These are phyloP conservation scores for Saturnispora galanensis DNA, from an alignment of 805 yeast species.

Conservation along the genomic window DNA sequence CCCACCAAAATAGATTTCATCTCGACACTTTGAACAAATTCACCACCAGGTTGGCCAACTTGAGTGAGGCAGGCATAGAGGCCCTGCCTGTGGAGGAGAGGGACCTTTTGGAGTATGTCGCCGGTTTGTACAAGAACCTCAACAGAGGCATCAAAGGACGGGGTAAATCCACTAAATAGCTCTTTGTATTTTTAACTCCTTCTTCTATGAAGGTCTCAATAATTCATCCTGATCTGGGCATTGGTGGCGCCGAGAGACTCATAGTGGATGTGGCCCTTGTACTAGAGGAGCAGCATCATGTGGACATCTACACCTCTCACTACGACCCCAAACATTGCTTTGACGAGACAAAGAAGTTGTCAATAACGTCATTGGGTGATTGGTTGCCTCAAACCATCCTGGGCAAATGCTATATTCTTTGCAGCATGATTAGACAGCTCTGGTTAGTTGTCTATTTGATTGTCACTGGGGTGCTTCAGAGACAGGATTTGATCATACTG, in stretches of 20 bases:
- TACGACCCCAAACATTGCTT: conserved; percentile 83
- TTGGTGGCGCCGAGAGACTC: conserved; percentile 96
- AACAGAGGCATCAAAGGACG: conserved; percentile 90
- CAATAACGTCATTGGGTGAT: conserved; percentile 74
- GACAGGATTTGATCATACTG: conserved; percentile 66
- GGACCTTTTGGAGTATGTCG: conserved; percentile 66
- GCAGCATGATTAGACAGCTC: conserved; percentile 77
- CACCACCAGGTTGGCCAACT: conserved; percentile 57
- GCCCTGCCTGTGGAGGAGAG: conserved; percentile 51
- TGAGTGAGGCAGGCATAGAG: conserved; percentile 34
- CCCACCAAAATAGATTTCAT: conserved; percentile 90
- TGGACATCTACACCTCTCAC: conserved; percentile 77
- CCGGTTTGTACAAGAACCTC: conserved; percentile 74
- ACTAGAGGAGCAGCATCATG: conserved; percentile 49
- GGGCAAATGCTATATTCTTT: conserved; percentile 67
- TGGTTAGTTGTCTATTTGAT: conserved; percentile 44
- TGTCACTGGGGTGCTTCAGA: conserved; percentile 34
- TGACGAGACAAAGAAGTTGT: conserved; percentile 67
- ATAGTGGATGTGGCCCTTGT: conserved; percentile 94
- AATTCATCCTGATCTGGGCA: conserved; percentile 92
- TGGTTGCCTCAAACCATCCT: conserved; percentile 60
- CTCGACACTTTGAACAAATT: conserved; percentile 55
- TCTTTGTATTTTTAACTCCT: not conserved
- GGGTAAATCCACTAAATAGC: conserved; percentile 37
- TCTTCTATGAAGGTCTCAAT: conserved; percentile 48